Evolutionary conservation across 306 rosid species (phyloP).

Genomic region (Vigna radiata): DNA sequence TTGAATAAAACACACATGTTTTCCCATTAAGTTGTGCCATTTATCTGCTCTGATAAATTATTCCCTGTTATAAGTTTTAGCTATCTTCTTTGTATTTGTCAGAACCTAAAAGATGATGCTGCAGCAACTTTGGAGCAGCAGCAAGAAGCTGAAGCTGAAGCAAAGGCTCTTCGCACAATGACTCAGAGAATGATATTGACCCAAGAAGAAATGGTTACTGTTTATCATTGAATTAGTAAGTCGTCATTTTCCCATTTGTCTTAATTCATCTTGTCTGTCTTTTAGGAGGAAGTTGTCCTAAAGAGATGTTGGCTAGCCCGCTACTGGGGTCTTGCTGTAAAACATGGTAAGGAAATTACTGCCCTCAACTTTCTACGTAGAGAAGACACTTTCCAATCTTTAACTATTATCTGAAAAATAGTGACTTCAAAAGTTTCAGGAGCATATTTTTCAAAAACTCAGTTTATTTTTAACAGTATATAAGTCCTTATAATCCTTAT

Average conservation of each 20-base stretch:
- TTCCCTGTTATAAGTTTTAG: slow-evolving; percentile 34
- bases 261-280: slow-evolving; percentile 40
- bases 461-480: slow-evolving; percentile 25
- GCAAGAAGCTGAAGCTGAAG: slow-evolving; percentile 93
- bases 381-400: slow-evolving; percentile 31
- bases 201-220: slow-evolving; percentile 97
- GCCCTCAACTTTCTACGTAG: slow-evolving; percentile 43
- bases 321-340: slow-evolving; percentile 92
- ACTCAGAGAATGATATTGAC: slow-evolving; percentile 98
- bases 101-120: slow-evolving; percentile 89
- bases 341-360: slow-evolving; percentile 68
- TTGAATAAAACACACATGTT: slow-evolving; percentile 5
- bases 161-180: slow-evolving; percentile 85
- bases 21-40: slow-evolving; percentile 4
- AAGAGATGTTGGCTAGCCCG: slow-evolving; percentile 99
- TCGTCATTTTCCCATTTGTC: slow-evolving; percentile 28
- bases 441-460: slow-evolving; percentile 4
- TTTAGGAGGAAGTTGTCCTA: slow-evolving; percentile 95
- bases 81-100: slow-evolving; percentile 39
- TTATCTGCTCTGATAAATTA: slow-evolving; percentile 35
- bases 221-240: slow-evolving; percentile 39
- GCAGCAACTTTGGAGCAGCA: slow-evolving; percentile 75
- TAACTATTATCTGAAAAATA: slow-evolving; percentile 32
- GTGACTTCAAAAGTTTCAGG: slow-evolving; percentile 25
- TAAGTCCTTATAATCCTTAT: slow-evolving; percentile 40